These are phyloP conservation scores for Collybiopsis luxurians DNA, from an alignment of 768 basidiomycete genomes.

Conservation along the genomic window DNA sequence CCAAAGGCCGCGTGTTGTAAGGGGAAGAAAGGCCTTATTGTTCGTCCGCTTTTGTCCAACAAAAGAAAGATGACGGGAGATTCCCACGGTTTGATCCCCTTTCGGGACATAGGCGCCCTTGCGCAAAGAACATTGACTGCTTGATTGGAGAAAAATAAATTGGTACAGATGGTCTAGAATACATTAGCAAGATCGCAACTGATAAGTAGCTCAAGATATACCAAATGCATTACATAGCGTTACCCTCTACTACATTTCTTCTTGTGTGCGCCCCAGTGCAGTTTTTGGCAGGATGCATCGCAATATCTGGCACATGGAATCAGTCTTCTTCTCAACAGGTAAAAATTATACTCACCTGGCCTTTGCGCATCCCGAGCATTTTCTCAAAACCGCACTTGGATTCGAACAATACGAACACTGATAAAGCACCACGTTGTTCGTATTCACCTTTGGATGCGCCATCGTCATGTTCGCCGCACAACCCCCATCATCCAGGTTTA, in stretches of 20 bases:
- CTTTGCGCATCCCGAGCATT: conserved; percentile 44
- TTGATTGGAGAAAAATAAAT: too few species aligned
- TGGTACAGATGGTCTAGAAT: background rate
- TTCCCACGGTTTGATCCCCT: background rate
- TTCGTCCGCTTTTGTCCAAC: background rate
- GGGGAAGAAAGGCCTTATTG: background rate
- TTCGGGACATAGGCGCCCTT: background rate
- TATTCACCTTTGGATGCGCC: conserved; percentile 43
- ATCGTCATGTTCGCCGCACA: conserved; percentile 26
- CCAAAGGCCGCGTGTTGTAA: background rate
- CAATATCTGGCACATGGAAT: conserved; percentile 37
- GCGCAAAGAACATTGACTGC: too few species aligned
- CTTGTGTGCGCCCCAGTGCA: conserved; percentile 39
- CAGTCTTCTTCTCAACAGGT: background rate
- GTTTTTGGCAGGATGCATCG: conserved; percentile 37
- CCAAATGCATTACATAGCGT: background rate
- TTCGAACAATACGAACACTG: conserved; percentile 65
- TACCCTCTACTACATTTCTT: conserved; percentile 18
- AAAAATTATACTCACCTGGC: conserved; percentile 29
- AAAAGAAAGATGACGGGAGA: background rate
- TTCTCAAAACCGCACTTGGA: conserved; percentile 54
- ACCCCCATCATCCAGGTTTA: conserved; percentile 37
- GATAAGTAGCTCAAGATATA: background rate
- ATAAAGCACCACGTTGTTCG: conserved; percentile 51
- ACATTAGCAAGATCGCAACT: background rate